These are phyloP conservation scores for Hibiscus mutabilis DNA, from an alignment of 345 rosid species.

Conservation along the genomic window DNA sequence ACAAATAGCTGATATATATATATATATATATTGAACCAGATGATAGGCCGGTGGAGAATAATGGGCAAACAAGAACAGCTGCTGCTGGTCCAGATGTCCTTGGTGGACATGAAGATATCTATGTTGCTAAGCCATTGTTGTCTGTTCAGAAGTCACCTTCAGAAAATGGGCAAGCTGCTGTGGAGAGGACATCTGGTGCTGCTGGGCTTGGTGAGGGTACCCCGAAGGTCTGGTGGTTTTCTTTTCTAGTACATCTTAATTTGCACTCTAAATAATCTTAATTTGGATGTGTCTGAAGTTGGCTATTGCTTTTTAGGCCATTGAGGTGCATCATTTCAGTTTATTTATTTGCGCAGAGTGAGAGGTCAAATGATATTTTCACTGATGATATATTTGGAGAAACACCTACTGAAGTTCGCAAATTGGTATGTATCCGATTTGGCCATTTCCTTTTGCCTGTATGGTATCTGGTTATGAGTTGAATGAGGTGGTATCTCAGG, in stretches of 20 bases:
- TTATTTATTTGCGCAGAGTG: conserved; percentile 59
- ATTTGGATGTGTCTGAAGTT: conserved; percentile 21
- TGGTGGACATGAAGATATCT: conserved; percentile 25
- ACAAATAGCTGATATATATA: background rate
- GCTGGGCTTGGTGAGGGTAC: conserved; percentile 90
- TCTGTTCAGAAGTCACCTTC: conserved; percentile 50
- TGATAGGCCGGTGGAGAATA: conserved; percentile 19
- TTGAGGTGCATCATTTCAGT: conserved; percentile 10
- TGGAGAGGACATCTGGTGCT: conserved; percentile 38
- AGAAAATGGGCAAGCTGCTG: conserved; percentile 35
- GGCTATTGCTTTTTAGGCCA: conserved; percentile 11
- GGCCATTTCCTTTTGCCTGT: background rate
- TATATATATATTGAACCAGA: conserved; percentile 18
- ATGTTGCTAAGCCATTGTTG: conserved; percentile 37
- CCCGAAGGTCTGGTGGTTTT: conserved; percentile 64
- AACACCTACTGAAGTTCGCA: conserved; percentile 65
- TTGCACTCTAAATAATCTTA: conserved; percentile 8
- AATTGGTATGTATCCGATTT: conserved; percentile 38
- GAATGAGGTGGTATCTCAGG: background rate
- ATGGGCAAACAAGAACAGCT: conserved; percentile 15
- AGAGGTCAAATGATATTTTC: conserved; percentile 63
- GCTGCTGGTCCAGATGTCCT: conserved; percentile 18
- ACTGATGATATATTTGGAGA: conserved; percentile 97
- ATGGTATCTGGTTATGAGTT: background rate
- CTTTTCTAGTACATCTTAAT: background rate